Base-by-base conservation (phyloP, 2,329 filamentous ascomycete genomes). In the Dothideomycetes sp. region DNA sequence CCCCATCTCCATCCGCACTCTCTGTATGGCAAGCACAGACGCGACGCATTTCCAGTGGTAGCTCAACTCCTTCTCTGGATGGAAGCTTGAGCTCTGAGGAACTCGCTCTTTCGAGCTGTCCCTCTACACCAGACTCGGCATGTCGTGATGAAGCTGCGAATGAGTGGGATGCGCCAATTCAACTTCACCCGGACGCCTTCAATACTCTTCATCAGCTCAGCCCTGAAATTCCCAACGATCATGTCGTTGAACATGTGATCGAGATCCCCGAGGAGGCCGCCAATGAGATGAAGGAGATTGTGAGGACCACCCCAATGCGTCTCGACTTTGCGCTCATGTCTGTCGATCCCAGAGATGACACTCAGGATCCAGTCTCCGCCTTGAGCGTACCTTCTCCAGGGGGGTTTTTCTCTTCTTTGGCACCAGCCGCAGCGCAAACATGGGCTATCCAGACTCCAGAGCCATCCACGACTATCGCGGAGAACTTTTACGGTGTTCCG, bases 361-460 rank as follows among this genome's bases (percentile, higher is more conserved):
- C 48, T 11, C 68, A 79, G 11, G 80, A 80, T 42, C 83, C 80
- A 27, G 72, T 95, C 47, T 88, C 84, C 15, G 79, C 76, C 45
- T 73, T 95, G 15, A 88, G 88, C 18, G 87, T 96, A 23, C 89
- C 88, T 5, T 95, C 89, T 0, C 89, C 89, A 0, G 82, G 85
- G 18, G 86, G 83, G 1, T 95, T 95, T 69, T 95, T 95, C 62
- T 84, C 84, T 2, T 86, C 82, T 0, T 73, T 95, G 19, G 84
- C 82, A 25, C 76, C 81, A 3, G 74, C 77, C 19, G 78, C 81
- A 25, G 78, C 87, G 38, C 78, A 80, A 54, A 91, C 88, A 10
- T 96, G 89, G 89, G 78, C 85, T 53, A 65, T 80, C 18, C 54
- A 58, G 11, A 60, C 63, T 9, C 58, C 59, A 3, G 77, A 78